Conservation (phyloP, 129 eudicot genomes). For the Helichrysum umbraculigerum region DNA sequence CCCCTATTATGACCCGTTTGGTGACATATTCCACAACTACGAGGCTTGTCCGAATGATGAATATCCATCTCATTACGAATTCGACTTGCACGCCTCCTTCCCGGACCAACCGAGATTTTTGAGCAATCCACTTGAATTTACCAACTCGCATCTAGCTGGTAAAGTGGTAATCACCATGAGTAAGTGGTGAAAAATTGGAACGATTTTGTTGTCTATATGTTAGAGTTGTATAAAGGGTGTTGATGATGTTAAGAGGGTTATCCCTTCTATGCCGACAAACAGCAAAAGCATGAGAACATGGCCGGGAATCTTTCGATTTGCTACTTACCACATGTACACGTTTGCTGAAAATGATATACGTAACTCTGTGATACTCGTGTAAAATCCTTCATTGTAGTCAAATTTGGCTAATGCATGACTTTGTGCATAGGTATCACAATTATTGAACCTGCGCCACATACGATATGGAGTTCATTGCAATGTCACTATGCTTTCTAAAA, state of each 20-base stretch:
- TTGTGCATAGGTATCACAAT: no score
- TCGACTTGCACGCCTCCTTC: background rate
- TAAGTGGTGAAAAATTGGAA: background rate
- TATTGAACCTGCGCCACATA: no score
- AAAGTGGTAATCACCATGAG: background rate
- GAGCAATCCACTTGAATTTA: background rate
- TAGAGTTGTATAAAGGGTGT: background rate
- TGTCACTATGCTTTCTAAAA: no score
- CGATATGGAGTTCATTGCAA: no score
- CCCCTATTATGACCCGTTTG: no score
- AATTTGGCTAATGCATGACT: no score
- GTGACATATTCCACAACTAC: no score
- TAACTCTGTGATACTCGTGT: no score
- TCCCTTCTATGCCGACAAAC: background rate
- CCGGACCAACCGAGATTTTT: background rate
- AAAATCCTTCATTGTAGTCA: no score
- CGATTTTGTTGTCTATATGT: background rate
- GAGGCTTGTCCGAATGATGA: background rate
- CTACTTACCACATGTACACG: slow-evolving; percentile 5
- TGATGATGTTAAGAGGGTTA: background rate
- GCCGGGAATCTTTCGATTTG: slow-evolving; percentile 2
- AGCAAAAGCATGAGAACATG: background rate
- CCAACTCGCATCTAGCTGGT: background rate
- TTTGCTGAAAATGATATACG: no score
- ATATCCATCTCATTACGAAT: background rate